Percentiles rank a stretch among this genome's conserved stretches.
Evolutionary conservation across 2,329 filamentous ascomycete species (phyloP).

Genomic region (Fusarium verticillioides): DNA sequence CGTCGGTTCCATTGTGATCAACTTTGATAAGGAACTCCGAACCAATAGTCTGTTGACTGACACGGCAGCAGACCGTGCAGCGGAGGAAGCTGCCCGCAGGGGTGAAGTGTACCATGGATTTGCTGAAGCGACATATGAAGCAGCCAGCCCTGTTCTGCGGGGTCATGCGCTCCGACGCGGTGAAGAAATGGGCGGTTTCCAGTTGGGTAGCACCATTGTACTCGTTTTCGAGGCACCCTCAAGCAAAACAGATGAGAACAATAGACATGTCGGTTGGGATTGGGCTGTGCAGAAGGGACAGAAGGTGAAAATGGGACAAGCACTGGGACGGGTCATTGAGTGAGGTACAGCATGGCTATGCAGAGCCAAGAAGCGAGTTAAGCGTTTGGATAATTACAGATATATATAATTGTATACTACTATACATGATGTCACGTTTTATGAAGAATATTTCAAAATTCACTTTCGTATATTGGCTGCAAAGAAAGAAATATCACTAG

Average conservation of each 20-base stretch:
- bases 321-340: slow-evolving; percentile 78
- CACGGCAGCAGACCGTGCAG: slow-evolving; percentile 87
- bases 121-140: slow-evolving; percentile 87
- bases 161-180: slow-evolving; percentile 87
- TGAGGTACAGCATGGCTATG: slow-evolving; percentile 33
- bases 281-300: slow-evolving; percentile 92
- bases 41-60: slow-evolving; percentile 94
- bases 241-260: slow-evolving; percentile 63
- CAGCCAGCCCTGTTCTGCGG: slow-evolving; percentile 79
- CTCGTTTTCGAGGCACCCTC: slow-evolving; percentile 94
- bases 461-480: neutral
- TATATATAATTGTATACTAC: slow-evolving; percentile 27
- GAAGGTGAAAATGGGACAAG: slow-evolving; percentile 88
- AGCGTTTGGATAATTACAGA: slow-evolving; percentile 20
- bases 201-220: slow-evolving; percentile 93
- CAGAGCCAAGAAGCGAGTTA: slow-evolving; percentile 15
- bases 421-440: neutral
- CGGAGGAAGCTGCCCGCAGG: slow-evolving; percentile 77
- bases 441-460: neutral
- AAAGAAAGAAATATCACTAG: neutral
- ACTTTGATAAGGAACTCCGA: slow-evolving; percentile 93
- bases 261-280: slow-evolving; percentile 76
- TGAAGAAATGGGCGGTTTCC: slow-evolving; percentile 98
- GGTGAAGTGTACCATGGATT: slow-evolving; percentile 92
- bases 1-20: slow-evolving; percentile 95